Base-by-base conservation (phyloP, 768 basidiomycete species). In the Cystofilobasidium macerans region DNA sequence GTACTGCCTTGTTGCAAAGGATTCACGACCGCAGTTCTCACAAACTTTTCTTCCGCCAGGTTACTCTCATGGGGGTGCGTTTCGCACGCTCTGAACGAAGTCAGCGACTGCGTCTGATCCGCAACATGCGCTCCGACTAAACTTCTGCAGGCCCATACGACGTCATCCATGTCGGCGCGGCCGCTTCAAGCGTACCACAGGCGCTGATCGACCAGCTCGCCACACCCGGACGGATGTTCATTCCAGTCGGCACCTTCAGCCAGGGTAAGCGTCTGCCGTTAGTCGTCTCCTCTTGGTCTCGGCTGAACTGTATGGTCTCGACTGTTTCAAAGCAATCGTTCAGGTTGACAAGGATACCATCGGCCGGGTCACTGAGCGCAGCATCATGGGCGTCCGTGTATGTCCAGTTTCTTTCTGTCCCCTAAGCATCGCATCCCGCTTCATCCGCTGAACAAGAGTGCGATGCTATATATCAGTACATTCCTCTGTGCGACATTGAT, bases 161-260 rank as follows among this genome's bases (percentile, higher is more conserved):
- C 68, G 86, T 84, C 0, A 95, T 97, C 58, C 93, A 98, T 70
- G 93, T 97, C 42, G 94, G 94, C 4, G 94, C 94, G 0, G 93
- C 94, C 0, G 85, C 93, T 0, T 86, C 88, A 0, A 79, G 72
- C 0, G 76, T 91, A 18, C 92, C 93, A 0, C 75, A 81, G 26
- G 75, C 80, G 0, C 81, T 98, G 0, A 75, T 97, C 33, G 83
- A n/a, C 7, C 63, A 75, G 72, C 74, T 77, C 20, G 73, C 72
- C 2, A 62, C 61, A 24, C 75, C 75, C 0, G 78, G 78, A 0
- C 61, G 77, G 35, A 90, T 97, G 86, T 93, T 97, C 78, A 89
- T 97, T 36, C 64, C 64, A 14, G 48, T 65, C 35, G 64, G 64
- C 5, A 26, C n/a, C 12, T 16, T 22, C 36, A 35, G 2, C 24